Evolutionary conservation across 768 basidiomycete genomes (phyloP).

Genomic region (Xanthoconium stramineum): DNA sequence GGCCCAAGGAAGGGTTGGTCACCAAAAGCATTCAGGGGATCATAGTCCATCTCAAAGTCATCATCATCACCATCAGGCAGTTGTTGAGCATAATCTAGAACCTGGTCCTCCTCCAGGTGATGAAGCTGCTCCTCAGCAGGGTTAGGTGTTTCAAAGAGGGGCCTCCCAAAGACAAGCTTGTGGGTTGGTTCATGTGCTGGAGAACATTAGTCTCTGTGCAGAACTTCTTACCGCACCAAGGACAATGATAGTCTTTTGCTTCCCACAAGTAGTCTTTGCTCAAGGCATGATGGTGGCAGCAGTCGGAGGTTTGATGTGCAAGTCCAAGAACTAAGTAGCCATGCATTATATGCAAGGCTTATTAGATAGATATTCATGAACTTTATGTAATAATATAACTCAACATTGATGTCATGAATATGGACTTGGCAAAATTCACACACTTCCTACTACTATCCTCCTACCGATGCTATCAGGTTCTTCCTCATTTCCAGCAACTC

Average conservation of each 20-base stretch:
- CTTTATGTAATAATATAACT: too few relatives aligned
- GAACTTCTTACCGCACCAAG: background rate
- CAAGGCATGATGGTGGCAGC: background rate
- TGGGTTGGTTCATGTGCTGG: background rate
- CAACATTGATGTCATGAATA: too few relatives aligned
- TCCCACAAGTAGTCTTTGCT: background rate
- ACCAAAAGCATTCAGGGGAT: background rate
- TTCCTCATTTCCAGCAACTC: too few relatives aligned
- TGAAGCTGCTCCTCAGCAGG: background rate
- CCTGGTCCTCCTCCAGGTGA: background rate
- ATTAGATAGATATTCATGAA: background rate
- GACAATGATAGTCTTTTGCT: background rate
- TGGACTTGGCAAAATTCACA: too few relatives aligned
- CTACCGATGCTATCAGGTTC: too few relatives aligned
- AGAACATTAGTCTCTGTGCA: too few relatives aligned
- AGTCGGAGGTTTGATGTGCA: background rate
- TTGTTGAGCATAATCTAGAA: background rate
- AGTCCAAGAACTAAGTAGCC: background rate
- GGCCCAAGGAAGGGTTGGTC: background rate
- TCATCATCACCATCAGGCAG: too few relatives aligned
- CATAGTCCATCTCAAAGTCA: background rate
- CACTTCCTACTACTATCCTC: too few relatives aligned
- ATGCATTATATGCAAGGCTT: background rate
- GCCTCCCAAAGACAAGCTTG: background rate
- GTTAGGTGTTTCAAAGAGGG: background rate